Evolutionary conservation across 2,329 filamentous ascomycete species (phyloP).

Genomic region (Clarireedia monteithiana): DNA sequence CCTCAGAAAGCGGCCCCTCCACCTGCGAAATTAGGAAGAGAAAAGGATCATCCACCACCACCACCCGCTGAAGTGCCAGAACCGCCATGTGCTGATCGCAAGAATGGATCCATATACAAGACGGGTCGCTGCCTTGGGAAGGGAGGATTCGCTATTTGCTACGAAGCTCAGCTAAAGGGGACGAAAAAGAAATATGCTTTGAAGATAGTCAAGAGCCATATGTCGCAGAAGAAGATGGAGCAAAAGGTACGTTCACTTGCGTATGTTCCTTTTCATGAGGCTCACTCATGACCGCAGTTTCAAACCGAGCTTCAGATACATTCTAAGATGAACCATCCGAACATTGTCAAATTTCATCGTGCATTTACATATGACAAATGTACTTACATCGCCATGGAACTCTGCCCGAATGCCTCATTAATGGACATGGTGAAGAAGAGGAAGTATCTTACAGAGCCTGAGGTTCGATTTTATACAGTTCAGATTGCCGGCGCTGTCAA

Average conservation of each 20-base stretch:
- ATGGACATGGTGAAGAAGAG: slow-evolving; percentile 97
- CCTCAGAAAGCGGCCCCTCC: slow-evolving; percentile 42
- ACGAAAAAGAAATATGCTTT: slow-evolving; percentile 63
- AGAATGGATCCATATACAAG: slow-evolving; percentile 63
- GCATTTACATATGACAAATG: slow-evolving; percentile 85
- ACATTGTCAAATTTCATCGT: slow-evolving; percentile 91
- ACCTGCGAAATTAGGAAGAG: slow-evolving; percentile 39
- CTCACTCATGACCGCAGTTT: slow-evolving; percentile 39
- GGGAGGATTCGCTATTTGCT: slow-evolving; percentile 77
- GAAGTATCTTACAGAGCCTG: slow-evolving; percentile 83
- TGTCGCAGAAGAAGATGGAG: slow-evolving; percentile 70
- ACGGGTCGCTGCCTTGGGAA: slow-evolving; percentile 70
- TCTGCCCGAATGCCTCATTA: slow-evolving; percentile 91
- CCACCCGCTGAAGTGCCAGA: slow-evolving; percentile 53
- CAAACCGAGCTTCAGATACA: slow-evolving; percentile 92
- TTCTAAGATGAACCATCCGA: slow-evolving; percentile 92
- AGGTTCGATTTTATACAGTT: slow-evolving; percentile 87
- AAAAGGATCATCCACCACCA: slow-evolving; percentile 59
- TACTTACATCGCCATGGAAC: slow-evolving; percentile 88
- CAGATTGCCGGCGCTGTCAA: slow-evolving; percentile 96
- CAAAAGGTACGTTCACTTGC: slow-evolving; percentile 55
- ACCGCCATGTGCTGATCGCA: slow-evolving; percentile 60
- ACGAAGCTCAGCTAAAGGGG: slow-evolving; percentile 60
- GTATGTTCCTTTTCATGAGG: not conserved
- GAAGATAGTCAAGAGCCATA: slow-evolving; percentile 77